These are phyloP conservation scores for Aureobasidium sp. DNA, from an alignment of 2,329 filamentous ascomycete species.

Conservation along the genomic window DNA sequence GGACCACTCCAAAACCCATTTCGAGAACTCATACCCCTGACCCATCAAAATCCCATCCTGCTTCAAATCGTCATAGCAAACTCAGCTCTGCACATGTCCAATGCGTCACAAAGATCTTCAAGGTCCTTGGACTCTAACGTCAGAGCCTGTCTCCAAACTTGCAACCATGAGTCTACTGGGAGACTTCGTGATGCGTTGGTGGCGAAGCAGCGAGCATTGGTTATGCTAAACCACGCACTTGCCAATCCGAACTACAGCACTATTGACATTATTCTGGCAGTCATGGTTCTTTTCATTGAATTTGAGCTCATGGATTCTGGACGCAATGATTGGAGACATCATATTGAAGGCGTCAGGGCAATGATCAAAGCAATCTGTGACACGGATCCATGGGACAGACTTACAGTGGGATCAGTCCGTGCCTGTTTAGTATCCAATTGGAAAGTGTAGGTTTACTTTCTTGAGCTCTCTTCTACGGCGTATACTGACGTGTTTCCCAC, in stretches of 20 bases:
- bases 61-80: background rate
- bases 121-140: background rate
- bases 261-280: background rate
- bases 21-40: background rate
- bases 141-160: too few species aligned
- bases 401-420: background rate
- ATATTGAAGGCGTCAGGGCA: background rate
- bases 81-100: background rate
- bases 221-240: background rate
- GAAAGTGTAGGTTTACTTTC: background rate
- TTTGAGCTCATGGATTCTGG: background rate
- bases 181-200: background rate
- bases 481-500: too few species aligned
- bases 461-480: too few species aligned
- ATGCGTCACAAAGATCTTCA: background rate
- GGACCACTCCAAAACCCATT: background rate
- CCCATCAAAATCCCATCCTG: background rate
- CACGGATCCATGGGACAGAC: too few species aligned
- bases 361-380: background rate
- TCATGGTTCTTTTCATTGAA: background rate
- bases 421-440: background rate
- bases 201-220: background rate
- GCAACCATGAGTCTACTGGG: background rate
- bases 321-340: background rate
- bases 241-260: background rate